Evolutionary conservation across 2,329 filamentous ascomycete species (phyloP), one percentile per base, ranked within the genome.

Genomic region (Fusarium algeriense): DNA sequence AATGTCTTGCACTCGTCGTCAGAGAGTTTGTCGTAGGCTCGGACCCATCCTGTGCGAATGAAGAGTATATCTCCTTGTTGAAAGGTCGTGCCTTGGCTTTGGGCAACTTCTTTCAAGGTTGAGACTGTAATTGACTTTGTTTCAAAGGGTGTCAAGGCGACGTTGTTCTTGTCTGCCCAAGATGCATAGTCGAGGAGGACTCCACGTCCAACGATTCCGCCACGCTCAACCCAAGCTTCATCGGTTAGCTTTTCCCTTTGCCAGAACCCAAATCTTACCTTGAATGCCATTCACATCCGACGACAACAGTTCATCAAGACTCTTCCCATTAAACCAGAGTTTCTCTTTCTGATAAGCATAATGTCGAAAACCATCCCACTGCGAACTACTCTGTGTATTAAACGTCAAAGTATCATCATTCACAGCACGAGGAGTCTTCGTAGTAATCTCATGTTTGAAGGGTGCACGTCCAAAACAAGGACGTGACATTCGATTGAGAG

Each of bases 1-100:
- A 84, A 73, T 9, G 81, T 71, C 3, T 73, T 76, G 26, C 83
- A 80, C 56, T 85, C 78, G 9, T 80, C 80, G 1, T 74, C 67
- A 2, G 80, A 72, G 5, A 83, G 76, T 11, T 75, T 74, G 8
- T 83, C 76, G 74, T 87, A 84, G 7, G 78, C 83, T 19, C 81
- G 78, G 1, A 82, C 83, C 79, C 85, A 89, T 12, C 87, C 88
- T 0, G 84, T 84, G 28, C 87, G 84, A 45, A 90, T 81, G 69
- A 90, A 83, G 44, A 90, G 80, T 34, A 90, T 87, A 63, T 90
- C 88, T 17, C 88, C 88, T 6, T 76, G 75, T 9, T 78, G 79
- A 44, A 88, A 82, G 3, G 78, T 76, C 1, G 83, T 81, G 23
- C 81, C 80, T 70, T 87, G 81, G 44, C 80, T 80, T 60, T 78